These are phyloP conservation scores for Groenewaldozyma sp. DNA, from an alignment of 1,139 yeast species.

Conservation along the genomic window DNA sequence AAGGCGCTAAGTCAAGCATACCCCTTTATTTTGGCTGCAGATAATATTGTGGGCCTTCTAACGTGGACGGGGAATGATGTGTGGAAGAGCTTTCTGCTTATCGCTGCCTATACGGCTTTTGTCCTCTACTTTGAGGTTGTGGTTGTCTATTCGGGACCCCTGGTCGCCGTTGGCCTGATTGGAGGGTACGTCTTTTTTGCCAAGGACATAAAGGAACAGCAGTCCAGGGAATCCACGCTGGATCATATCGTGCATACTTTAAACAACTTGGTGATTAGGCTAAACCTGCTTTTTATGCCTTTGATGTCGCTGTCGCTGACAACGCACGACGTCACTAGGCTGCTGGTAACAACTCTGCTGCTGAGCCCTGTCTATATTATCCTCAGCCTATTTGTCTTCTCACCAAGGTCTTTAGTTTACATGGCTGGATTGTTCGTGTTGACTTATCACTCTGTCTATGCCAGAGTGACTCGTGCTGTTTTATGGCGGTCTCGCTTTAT, in stretches of 20 bases:
- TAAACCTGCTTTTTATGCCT: slow-evolving; percentile 71
- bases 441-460: slow-evolving; percentile 81
- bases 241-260: slow-evolving; percentile 83
- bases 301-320: slow-evolving; percentile 60
- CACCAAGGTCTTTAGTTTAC: slow-evolving; percentile 62
- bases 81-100: slow-evolving; percentile 62
- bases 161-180: slow-evolving; percentile 57
- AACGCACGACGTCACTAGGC: slow-evolving; percentile 67
- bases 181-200: slow-evolving; percentile 51
- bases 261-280: slow-evolving; percentile 64
- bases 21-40: slow-evolving; percentile 69
- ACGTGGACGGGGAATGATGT: slow-evolving; percentile 91
- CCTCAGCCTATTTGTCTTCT: slow-evolving; percentile 53
- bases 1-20: slow-evolving; percentile 74
- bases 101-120: slow-evolving; percentile 46
- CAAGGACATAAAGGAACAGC: slow-evolving; percentile 35
- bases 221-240: slow-evolving; percentile 63
- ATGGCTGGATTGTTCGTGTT: slow-evolving; percentile 53
- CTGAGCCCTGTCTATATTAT: slow-evolving; percentile 76
- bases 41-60: slow-evolving; percentile 56
- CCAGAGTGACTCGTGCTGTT: slow-evolving; percentile 68
- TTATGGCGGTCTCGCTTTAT: slow-evolving; percentile 75
- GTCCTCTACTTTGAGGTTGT: slow-evolving; percentile 68
- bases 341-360: slow-evolving; percentile 74
- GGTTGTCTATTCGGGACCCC: slow-evolving; percentile 72